phyloP scores from a whole-genome alignment of 768 basidiomycete species.

The Lactarius sanguifluus region DNA sequence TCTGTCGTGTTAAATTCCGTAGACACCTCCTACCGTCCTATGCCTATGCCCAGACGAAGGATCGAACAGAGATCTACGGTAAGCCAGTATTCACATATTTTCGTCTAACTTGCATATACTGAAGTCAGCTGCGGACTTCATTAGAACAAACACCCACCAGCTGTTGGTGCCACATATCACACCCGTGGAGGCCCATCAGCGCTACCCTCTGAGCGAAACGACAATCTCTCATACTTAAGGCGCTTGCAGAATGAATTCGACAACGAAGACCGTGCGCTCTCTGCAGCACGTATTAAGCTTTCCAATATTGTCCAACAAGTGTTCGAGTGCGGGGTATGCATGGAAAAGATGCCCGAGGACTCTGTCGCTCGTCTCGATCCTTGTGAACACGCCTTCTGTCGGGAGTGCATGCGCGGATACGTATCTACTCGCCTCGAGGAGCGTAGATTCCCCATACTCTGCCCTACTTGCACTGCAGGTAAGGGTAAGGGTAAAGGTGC shows the following conservation, averaged over 20 bases:
- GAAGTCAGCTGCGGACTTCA: too few species aligned
- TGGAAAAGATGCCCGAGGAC: constrained; percentile 49
- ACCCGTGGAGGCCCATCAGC: too few species aligned
- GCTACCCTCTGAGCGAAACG: too few species aligned
- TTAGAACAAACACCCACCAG: too few species aligned
- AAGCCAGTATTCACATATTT: too few species aligned
- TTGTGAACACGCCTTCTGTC: constrained; percentile 57
- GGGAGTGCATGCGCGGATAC: constrained; percentile 48
- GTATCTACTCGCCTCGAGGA: constrained; percentile 50
- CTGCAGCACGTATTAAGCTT: constrained; percentile 39
- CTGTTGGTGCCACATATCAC: not conserved
- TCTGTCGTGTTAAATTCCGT: too few species aligned
- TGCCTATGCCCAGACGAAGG: too few species aligned
- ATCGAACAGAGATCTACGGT: too few species aligned
- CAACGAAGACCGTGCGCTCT: constrained; percentile 34
- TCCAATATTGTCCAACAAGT: constrained; percentile 33
- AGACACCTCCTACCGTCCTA: too few species aligned
- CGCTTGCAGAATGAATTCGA: too few species aligned
- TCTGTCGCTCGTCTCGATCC: constrained; percentile 41
- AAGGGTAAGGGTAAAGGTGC: constrained; percentile 27
- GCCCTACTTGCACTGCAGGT: constrained; percentile 52
- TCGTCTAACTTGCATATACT: too few species aligned
- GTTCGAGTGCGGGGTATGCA: constrained; percentile 58
- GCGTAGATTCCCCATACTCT: constrained; percentile 57
- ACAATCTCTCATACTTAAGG: too few species aligned